Evolutionary conservation across 139 green algal genomes (phyloP), one percentile per base, ranked within the genome.

Genomic region (Yamagishiella unicocca): DNA sequence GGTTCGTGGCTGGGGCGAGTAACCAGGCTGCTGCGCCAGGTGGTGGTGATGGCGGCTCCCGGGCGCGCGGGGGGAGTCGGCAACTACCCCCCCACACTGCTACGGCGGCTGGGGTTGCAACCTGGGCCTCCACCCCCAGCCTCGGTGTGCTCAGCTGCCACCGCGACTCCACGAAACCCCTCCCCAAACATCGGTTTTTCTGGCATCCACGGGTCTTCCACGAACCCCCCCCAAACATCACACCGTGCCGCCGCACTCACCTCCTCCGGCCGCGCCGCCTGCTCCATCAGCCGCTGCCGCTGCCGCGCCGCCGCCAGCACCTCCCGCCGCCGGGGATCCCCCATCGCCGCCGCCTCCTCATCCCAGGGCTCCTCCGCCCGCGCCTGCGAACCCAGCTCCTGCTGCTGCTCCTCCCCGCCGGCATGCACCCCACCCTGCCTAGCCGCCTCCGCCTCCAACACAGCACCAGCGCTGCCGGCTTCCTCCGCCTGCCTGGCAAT

Each of bases 201-300:
- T n/a, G n/a, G n/a, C n/a, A n/a, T n/a, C n/a, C n/a, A n/a, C n/a
- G n/a, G n/a, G n/a, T n/a, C n/a, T n/a, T n/a, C n/a, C n/a, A n/a
- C n/a, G n/a, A n/a, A n/a, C n/a, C n/a, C n/a, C n/a, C n/a, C n/a
- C n/a, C n/a, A n/a, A n/a, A n/a, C n/a, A n/a, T n/a, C n/a, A n/a
- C n/a, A n/a, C n/a, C n/a, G 35, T 54, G 37, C 29, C 35, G 35
- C 67, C 33, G 14, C 12, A 33, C 78, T 21, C 78, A 75, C 78
- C 61, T 86, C 38, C 80, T 86, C 80, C 19, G 80, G 62, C 61
- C 19, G n/a, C 64, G 80, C 62, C 42, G 80, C 80, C n/a, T 0
- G 27, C 66, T 8, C 31, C 64, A 86, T 42, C 2, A 86, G 43
- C 80, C 33, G n/a, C 42, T 37, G 42, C 45, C 80, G 42, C 61